These are phyloP conservation scores for Candolleomyces eurysporus DNA, from an alignment of 768 basidiomycete species.

Conservation along the genomic window DNA sequence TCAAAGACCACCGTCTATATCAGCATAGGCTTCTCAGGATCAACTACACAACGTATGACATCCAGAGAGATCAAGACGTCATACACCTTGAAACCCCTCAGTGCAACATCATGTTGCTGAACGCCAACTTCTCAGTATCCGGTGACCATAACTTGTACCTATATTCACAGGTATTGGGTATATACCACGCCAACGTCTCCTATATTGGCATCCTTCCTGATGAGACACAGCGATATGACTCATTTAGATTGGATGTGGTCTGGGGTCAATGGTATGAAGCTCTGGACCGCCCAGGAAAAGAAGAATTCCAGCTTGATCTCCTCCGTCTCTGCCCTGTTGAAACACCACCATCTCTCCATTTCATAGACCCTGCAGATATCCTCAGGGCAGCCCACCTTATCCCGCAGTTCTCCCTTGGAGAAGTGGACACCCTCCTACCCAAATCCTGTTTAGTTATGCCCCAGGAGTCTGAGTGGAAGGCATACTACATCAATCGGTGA, in stretches of 20 bases:
- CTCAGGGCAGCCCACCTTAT: not conserved
- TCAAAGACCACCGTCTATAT: slow-evolving; percentile 5
- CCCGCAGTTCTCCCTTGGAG: not conserved
- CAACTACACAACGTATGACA: slow-evolving; percentile 12
- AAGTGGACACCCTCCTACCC: not conserved
- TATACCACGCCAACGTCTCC: not conserved
- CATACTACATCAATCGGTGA: not conserved
- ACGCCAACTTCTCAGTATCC: not conserved
- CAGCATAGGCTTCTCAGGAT: not conserved
- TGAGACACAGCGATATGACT: not conserved
- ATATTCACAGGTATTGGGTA: not conserved
- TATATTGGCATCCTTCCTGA: not conserved
- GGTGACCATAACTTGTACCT: not conserved
- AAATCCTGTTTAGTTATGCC: not conserved
- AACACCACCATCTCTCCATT: not conserved
- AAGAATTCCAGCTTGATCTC: not conserved
- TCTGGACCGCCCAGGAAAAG: not conserved
- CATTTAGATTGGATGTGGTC: not conserved
- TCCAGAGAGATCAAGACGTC: slow-evolving; percentile 1
- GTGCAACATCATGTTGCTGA: not conserved
- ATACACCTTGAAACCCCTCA: slow-evolving; percentile 4
- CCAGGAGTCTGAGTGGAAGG: not conserved
- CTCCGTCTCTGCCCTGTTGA: not conserved
- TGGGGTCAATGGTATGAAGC: not conserved
- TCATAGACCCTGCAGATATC: not conserved